Evolutionary conservation across 2,329 filamentous ascomycete genomes (phyloP).

Genomic region (Exophiala lecanii-corni): DNA sequence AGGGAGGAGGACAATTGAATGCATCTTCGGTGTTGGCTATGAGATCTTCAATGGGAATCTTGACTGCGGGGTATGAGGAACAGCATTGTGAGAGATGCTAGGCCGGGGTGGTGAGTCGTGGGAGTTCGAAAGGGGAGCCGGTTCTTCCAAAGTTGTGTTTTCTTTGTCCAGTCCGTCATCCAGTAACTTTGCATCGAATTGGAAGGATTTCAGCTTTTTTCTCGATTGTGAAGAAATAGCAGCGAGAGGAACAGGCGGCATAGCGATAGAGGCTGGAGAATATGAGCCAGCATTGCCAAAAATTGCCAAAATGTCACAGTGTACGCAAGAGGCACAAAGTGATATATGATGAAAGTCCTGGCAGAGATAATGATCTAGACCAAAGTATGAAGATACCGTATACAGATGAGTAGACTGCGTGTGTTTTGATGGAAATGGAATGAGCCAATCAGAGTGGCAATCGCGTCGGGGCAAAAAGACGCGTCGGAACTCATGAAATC

Average conservation of each 20-base stretch:
- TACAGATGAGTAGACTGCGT: too few relatives aligned
- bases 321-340: too few relatives aligned
- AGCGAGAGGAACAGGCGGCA: conserved; percentile 13
- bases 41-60: conserved; percentile 56
- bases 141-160: conserved; percentile 16
- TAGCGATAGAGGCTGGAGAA: conserved; percentile 4
- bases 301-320: neutral
- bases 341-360: too few relatives aligned
- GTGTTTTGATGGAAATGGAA: too few relatives aligned
- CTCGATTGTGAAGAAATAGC: conserved; percentile 20
- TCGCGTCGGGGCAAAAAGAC: neutral
- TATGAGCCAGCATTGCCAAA: conserved; percentile 5
- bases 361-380: too few relatives aligned
- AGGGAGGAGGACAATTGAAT: conserved; percentile 43
- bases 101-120: neutral
- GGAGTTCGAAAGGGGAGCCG: neutral
- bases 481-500: conserved; percentile 1
- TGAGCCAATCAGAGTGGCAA: neutral
- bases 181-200: conserved; percentile 12
- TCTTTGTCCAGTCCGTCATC: conserved; percentile 14
- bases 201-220: conserved; percentile 19
- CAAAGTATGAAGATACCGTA: too few relatives aligned
- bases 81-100: conserved; percentile 15
- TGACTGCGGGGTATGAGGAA: conserved; percentile 55
- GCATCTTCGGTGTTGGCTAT: conserved; percentile 58